These are phyloP conservation scores for Comarum palustre DNA, from an alignment of 306 rosid genomes.

Conservation along the genomic window DNA sequence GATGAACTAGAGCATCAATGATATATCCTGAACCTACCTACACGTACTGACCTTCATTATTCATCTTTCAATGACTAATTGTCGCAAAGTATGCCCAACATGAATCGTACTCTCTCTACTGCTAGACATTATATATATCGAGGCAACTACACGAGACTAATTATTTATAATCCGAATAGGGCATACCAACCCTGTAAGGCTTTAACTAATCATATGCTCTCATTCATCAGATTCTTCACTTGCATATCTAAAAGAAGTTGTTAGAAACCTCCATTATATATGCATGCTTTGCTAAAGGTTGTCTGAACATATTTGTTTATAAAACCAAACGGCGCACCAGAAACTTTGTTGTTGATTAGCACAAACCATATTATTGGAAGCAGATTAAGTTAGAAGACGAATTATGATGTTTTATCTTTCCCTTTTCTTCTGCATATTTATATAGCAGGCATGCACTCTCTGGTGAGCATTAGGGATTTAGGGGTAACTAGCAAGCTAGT, in stretches of 20 bases:
- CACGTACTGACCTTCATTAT: not conserved
- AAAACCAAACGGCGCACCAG: no score
- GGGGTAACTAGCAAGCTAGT: not conserved
- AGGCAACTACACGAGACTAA: not conserved
- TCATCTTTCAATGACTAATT: not conserved
- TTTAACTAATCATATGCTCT: not conserved
- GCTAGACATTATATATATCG: not conserved
- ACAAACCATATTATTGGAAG: not conserved
- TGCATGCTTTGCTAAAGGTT: not conserved
- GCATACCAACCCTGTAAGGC: not conserved
- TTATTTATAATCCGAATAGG: not conserved
- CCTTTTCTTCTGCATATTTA: not conserved
- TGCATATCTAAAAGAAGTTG: not conserved
- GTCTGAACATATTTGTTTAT: not conserved
- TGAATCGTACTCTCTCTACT: not conserved
- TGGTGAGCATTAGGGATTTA: not conserved
- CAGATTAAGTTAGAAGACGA: not conserved
- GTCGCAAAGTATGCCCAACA: conserved; percentile 1
- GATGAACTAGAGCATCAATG: no score
- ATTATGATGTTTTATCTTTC: not conserved
- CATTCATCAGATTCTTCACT: not conserved
- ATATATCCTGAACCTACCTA: not conserved
- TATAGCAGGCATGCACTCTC: not conserved
- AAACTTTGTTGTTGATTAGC: not conserved
- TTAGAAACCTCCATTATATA: not conserved